Conservation (phyloP, 225 moss, liverwort and hornwort species). For the Bryum argenteum region DNA sequence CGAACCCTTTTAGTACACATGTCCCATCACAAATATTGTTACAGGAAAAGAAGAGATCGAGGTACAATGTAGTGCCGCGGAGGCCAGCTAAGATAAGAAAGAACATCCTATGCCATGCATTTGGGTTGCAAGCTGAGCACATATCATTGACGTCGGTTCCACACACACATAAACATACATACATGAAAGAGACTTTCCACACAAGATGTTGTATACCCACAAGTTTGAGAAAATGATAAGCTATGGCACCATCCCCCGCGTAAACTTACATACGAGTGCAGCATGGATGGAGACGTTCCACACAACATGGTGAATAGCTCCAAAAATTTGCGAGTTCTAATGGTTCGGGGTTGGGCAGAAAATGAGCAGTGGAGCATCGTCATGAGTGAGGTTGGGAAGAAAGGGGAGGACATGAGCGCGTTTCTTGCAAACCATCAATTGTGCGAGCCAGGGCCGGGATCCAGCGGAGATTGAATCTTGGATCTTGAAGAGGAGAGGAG, state of each 20-base stretch:
- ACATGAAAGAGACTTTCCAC: background rate
- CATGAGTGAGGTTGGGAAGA: too few species aligned
- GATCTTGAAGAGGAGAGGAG: conserved; percentile 27
- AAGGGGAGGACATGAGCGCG: background rate
- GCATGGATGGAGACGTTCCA: background rate
- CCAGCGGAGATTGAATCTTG: conserved; percentile 29
- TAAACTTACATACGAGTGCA: background rate
- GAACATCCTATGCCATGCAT: conserved; percentile 17
- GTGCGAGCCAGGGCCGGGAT: background rate
- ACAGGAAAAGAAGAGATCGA: background rate
- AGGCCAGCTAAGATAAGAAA: conserved; percentile 2
- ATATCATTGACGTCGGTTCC: conserved; percentile 29
- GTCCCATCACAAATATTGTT: conserved; percentile 3
- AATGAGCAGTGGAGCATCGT: too few species aligned
- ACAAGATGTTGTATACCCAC: too few species aligned
- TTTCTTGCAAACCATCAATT: conserved; percentile 28
- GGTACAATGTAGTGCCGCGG: too few species aligned
- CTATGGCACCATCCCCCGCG: too few species aligned
- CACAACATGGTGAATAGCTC: background rate
- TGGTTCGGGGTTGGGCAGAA: too few species aligned
- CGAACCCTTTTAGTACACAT: background rate
- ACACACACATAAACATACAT: background rate
- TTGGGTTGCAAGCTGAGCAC: conserved; percentile 14
- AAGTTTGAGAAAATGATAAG: too few species aligned
- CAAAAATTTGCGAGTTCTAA: too few species aligned